Evolutionary conservation across 768 basidiomycete species (phyloP).

Genomic region (Trametes maxima): DNA sequence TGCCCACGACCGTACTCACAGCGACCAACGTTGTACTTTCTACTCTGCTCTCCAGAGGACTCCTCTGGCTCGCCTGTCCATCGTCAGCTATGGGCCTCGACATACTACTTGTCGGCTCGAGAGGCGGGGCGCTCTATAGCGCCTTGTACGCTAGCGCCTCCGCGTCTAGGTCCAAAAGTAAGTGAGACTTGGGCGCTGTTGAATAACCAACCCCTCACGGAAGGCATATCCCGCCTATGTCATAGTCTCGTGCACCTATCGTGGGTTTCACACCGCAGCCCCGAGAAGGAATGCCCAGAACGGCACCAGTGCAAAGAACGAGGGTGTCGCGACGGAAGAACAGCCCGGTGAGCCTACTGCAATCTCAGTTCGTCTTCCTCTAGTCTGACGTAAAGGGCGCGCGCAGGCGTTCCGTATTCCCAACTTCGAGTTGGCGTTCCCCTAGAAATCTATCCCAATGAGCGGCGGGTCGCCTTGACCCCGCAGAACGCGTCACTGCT

Average conservation of each 20-base stretch:
- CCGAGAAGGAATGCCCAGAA: constrained; percentile 11
- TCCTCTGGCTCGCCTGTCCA: constrained; percentile 8
- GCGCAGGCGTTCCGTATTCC: constrained; percentile 62
- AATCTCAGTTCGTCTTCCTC: neutral
- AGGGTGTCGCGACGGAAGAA: constrained; percentile 1
- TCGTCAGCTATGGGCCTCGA: constrained; percentile 19
- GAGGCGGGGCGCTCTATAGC: constrained; percentile 11
- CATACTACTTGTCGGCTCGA: constrained; percentile 20
- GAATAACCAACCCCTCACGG: neutral
- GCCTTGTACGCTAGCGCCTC: constrained; percentile 7
- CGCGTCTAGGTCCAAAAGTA: constrained; percentile 10
- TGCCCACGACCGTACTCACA: neutral
- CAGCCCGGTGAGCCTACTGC: constrained; percentile 14
- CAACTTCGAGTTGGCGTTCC: constrained; percentile 77
- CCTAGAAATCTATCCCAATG: constrained; percentile 73
- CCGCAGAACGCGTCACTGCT: constrained; percentile 76
- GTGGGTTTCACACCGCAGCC: constrained; percentile 17
- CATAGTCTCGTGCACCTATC: constrained; percentile 21
- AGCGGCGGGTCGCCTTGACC: constrained; percentile 79
- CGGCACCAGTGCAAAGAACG: constrained; percentile 9
- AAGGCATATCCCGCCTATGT: neutral
- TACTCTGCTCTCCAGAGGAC: neutral
- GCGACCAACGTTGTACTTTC: constrained; percentile 8
- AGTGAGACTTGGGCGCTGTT: neutral
- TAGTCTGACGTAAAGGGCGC: constrained; percentile 4